A percentile compares a stretch with the other conserved stretches of the same genome.
phyloP scores from a whole-genome alignment of 805 yeast species.

The Torulaspora delbrueckii region DNA sequence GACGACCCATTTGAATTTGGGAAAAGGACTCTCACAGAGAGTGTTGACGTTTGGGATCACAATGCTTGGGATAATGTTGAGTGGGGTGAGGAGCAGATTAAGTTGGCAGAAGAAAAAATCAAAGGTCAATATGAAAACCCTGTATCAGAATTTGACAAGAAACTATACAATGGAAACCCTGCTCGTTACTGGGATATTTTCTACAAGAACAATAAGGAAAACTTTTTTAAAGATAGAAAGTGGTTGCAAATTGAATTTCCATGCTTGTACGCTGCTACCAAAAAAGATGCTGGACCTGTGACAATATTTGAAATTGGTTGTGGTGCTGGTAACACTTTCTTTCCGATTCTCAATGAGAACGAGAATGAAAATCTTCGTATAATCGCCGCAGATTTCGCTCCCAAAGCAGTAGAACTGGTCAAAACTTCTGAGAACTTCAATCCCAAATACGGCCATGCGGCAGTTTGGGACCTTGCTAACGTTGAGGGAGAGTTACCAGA shows the following conservation, averaged over 20 bases:
- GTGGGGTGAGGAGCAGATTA: slow-evolving; percentile 88
- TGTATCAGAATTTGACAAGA: slow-evolving; percentile 82
- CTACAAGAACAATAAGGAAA: slow-evolving; percentile 83
- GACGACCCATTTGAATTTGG: slow-evolving; percentile 93
- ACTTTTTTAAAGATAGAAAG: slow-evolving; percentile 92
- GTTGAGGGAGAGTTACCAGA: slow-evolving; percentile 72
- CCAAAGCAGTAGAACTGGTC: slow-evolving; percentile 84
- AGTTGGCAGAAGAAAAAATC: slow-evolving; percentile 70
- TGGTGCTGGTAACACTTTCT: slow-evolving; percentile 97
- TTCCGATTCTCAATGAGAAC: slow-evolving; percentile 80
- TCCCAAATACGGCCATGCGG: slow-evolving; percentile 62
- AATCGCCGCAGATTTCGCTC: slow-evolving; percentile 85
- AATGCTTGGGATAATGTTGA: slow-evolving; percentile 96
- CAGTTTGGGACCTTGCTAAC: slow-evolving; percentile 94
- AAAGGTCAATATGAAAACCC: slow-evolving; percentile 72
- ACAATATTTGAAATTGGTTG: slow-evolving; percentile 91
- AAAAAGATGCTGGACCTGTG: slow-evolving; percentile 61
- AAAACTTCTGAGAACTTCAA: slow-evolving; percentile 57
- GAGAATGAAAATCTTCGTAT: slow-evolving; percentile 70
- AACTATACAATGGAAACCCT: slow-evolving; percentile 74
- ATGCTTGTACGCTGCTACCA: slow-evolving; percentile 69
- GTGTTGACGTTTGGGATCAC: slow-evolving; percentile 80
- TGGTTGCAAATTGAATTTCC: slow-evolving; percentile 97
- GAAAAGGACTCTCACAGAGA: slow-evolving; percentile 65
- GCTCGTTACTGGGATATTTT: slow-evolving; percentile 94